Conservation (phyloP, 495 filamentous ascomycete species). For the Lepraria neglecta region DNA sequence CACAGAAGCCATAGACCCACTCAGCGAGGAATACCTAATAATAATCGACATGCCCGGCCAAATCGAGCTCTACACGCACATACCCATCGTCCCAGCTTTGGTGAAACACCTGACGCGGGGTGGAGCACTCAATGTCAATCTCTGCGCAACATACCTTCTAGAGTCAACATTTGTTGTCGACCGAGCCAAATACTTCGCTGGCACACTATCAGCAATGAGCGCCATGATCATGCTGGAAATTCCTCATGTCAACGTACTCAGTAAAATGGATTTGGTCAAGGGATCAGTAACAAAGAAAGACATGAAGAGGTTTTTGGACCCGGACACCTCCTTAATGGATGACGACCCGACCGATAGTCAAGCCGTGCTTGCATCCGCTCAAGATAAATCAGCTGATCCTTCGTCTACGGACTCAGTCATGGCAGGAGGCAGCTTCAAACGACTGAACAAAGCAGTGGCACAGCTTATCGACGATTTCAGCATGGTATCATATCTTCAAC, state of each 20-base stretch:
- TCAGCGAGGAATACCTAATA: conserved; percentile 91
- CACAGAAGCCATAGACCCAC: conserved; percentile 73
- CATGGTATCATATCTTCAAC: conserved; percentile 89
- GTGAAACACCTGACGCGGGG: conserved; percentile 70
- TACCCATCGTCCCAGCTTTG: conserved; percentile 84
- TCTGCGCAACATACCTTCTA: conserved; percentile 93
- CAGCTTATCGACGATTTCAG: conserved; percentile 91
- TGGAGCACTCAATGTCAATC: conserved; percentile 76
- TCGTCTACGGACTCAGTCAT: conserved; percentile 59
- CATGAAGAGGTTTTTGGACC: conserved; percentile 77
- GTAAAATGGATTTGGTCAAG: conserved; percentile 94
- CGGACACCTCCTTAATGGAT: conserved; percentile 69
- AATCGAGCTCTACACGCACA: conserved; percentile 97
- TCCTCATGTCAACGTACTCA: conserved; percentile 88
- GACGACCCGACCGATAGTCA: conserved; percentile 55
- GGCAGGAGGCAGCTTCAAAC: conserved; percentile 69
- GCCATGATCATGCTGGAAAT: conserved; percentile 98
- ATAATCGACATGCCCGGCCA: conserved; percentile 98
- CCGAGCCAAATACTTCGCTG: conserved; percentile 93
- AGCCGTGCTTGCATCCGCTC: conserved; percentile 23
- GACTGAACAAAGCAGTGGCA: conserved; percentile 77
- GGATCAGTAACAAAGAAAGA: conserved; percentile 75
- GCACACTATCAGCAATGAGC: conserved; percentile 91
- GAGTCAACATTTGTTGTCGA: conserved; percentile 94
- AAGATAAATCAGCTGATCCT: conserved; percentile 47